Conservation (phyloP, 2,329 filamentous ascomycete species). For the Ceratocystis cubensis region DNA sequence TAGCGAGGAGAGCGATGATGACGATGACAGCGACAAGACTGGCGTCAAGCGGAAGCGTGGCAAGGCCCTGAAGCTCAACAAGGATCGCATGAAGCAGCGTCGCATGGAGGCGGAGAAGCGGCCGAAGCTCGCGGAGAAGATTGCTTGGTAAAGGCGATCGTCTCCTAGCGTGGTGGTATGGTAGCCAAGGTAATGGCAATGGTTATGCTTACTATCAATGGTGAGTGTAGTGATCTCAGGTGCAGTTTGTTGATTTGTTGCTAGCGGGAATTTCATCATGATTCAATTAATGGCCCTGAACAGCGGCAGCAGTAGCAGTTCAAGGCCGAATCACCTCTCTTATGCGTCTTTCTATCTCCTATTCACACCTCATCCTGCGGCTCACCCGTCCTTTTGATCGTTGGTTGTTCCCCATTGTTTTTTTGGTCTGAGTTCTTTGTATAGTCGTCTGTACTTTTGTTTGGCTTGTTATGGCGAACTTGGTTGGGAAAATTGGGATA, state of each 20-base stretch:
- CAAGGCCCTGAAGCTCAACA: slow-evolving; percentile 36
- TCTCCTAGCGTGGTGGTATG: not conserved
- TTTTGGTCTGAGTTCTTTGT: slow-evolving; percentile 12
- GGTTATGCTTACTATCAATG: not conserved
- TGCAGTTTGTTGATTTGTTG: not conserved
- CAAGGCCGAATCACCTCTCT: not conserved
- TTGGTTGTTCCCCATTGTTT: slow-evolving; percentile 5
- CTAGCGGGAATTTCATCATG: not conserved
- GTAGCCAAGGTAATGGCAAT: not conserved
- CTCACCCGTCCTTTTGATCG: not conserved
- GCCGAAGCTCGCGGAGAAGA: slow-evolving; percentile 32
- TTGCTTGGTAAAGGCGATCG: slow-evolving; percentile 30
- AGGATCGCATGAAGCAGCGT: slow-evolving; percentile 30
- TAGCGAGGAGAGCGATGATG: slow-evolving; percentile 41
- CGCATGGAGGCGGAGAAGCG: slow-evolving; percentile 52
- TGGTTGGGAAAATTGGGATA: slow-evolving; percentile 17
- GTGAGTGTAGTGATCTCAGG: not conserved
- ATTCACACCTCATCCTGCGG: not conserved
- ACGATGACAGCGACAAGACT: slow-evolving; percentile 44
- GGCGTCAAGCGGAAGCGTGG: slow-evolving; percentile 46
- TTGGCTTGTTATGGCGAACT: slow-evolving; percentile 20
- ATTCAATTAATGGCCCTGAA: not conserved
- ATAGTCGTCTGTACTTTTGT: slow-evolving; percentile 15
- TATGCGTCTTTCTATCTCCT: slow-evolving; percentile 15
- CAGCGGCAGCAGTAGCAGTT: not conserved